Evolutionary conservation across 352 stramenopile species (phyloP), one percentile per base, ranked within the genome.

Genomic region (Globisporangium iwayamae): DNA sequence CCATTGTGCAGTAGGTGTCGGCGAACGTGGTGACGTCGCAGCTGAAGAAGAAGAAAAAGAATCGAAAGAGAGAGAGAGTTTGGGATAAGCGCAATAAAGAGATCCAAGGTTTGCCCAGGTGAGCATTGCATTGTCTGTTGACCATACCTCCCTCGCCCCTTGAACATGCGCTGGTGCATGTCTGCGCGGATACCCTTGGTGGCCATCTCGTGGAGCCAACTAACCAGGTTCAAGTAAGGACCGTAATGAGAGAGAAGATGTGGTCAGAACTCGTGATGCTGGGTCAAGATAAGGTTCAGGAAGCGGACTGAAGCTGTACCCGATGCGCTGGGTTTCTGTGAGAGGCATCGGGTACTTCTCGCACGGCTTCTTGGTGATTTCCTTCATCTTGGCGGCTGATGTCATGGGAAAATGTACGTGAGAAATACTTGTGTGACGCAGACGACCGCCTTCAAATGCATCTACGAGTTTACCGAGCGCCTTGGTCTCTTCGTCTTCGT

Each of bases 21-120:
- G 86, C 86, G 68, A 94, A 95, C 70, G 81, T 81, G 34, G 84
- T 93, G 65, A 95, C 84, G 41, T 93, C 86, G 53, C 79, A 93
- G 70, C 86, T 93, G 50, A 22, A 36, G 14, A 57, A 56, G 9
- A 58, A 61, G 16, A 34, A 50, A 34, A 60, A 48, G 16, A 45
- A 30, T 43, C 34, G 34, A 56, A 20, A 36, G 10, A 16, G 16
- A 28, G 25, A 28, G 43, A 48, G 16, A n/a, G 18, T 22, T 48
- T 51, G 18, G 45, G 7, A 28, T 47, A 47, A 47, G 41, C 41
- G 5, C 41, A 20, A 47, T 18, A 16, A 47, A 48, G 10, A 50
- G 22, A 60, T 10, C 32, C 11, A 30, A 10, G 36, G 38, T 32
- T 60, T 60, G 36, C 36, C 50, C 28, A 61, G 11, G 54, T 48